Evolutionary conservation across 768 basidiomycete genomes (phyloP), one percentile per base, ranked within the genome.

Genomic region (Leucogyrophana mollusca): DNA sequence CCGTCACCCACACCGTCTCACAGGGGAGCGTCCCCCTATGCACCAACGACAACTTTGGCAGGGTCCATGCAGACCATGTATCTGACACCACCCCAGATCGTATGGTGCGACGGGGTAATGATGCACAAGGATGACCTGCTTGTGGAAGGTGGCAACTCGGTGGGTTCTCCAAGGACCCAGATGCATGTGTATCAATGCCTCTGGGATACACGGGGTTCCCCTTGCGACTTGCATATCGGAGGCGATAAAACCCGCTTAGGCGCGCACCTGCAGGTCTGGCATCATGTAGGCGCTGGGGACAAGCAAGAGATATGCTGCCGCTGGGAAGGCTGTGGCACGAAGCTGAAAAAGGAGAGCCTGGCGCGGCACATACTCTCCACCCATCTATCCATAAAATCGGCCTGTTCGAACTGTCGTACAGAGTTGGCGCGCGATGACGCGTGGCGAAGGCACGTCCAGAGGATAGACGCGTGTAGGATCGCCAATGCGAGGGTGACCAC

Each of bases 341-440:
- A 42, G 47, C 60, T 64, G 60, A 64, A 60, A 42, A 63, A 61
- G 47, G 63, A 64, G 45, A 64, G 66, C 13, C 62, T 64, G 2
- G 53, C 65, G 2, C 62, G 63, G 8, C 63, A 64, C 34, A 44
- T 64, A 11, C 53, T 64, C 41, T 30, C 27, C 27, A 60, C 45
- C 50, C 63, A 64, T 45, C 40, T 64, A 4, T 56, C 57, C 5
- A 56, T 64, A 36, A 67, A 60, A 43, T 66, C 60, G 62, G 45
- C 35, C 39, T 66, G 63, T 21, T 55, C 56, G 10, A 57, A 57
- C 45, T 64, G 63, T 20, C 43, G 38, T 16, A 51, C 40, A 32
- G 47, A 49, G 45, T 56, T 66, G 17, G 64, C 63, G 42, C 63
- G 63, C 49, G 65, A 67, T 13, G 63, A 64, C 49, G 64, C 63